A percentile compares a stretch with the other conserved stretches of the same genome.
phyloP scores from a whole-genome alignment of 2,329 filamentous ascomycete genomes.

The Xylariaceae sp. region DNA sequence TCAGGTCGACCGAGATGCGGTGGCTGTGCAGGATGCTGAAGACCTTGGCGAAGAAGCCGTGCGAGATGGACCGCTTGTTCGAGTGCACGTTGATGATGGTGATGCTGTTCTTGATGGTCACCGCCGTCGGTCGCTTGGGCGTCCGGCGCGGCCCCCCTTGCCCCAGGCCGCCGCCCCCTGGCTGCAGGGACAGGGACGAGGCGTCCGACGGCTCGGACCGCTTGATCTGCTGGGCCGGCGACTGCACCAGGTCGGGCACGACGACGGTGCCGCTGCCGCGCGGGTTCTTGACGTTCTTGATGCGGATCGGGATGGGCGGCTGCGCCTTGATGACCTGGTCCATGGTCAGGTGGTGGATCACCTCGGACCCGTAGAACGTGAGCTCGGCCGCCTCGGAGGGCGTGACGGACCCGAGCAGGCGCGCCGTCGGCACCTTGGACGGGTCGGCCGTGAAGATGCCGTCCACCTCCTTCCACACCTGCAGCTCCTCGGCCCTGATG shows the following conservation, averaged over 20 bases:
- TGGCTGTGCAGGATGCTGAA: constrained; percentile 85
- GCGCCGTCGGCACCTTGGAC: constrained; percentile 85
- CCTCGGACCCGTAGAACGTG: constrained; percentile 90
- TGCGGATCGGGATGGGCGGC: constrained; percentile 73
- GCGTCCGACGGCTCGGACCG: constrained; percentile 39
- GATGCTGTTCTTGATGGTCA: constrained; percentile 96
- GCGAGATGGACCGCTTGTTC: constrained; percentile 91
- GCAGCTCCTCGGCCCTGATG: constrained; percentile 76
- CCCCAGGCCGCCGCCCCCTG: no score
- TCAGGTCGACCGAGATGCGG: constrained; percentile 86
- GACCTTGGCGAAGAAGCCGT: constrained; percentile 91
- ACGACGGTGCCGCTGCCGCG: constrained; percentile 72
- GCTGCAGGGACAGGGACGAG: no score
- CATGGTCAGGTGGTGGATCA: constrained; percentile 98
- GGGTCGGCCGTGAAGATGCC: constrained; percentile 81
- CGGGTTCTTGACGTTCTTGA: constrained; percentile 89
- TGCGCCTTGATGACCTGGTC: constrained; percentile 84
- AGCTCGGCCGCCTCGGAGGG: constrained; percentile 92
- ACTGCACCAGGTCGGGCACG: constrained; percentile 61
- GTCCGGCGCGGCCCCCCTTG: constrained; percentile 34
- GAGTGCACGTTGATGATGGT: constrained; percentile 97
- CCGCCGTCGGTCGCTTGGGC: constrained; percentile 73
- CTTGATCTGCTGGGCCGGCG: constrained; percentile 51
- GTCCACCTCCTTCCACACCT: constrained; percentile 99
- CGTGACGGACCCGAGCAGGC: constrained; percentile 79